Conservation (phyloP, 768 basidiomycete species). For the Pilatotrama ljubarskyi region DNA sequence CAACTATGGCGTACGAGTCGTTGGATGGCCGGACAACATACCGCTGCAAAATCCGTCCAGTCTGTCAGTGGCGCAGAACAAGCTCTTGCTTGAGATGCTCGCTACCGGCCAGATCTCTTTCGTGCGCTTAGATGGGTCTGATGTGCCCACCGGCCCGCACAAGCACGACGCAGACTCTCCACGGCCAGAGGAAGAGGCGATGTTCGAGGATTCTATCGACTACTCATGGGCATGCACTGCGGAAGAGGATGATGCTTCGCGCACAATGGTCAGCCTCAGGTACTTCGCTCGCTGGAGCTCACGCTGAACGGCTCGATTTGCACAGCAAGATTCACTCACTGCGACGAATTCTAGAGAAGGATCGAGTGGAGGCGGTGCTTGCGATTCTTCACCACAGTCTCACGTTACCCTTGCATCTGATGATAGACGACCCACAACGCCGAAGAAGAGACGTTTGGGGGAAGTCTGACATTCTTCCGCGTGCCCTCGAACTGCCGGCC, state of each 20-base stretch:
- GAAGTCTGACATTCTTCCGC: neutral
- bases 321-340: neutral
- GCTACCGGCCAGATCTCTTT: constrained; percentile 51
- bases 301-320: neutral
- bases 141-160: neutral
- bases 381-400: neutral
- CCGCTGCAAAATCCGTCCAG: constrained; percentile 64
- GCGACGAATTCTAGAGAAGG: neutral
- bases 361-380: no score
- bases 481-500: no score
- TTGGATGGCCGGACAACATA: constrained; percentile 64
- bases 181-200: constrained; percentile 3
- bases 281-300: neutral
- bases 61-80: constrained; percentile 56
- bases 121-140: constrained; percentile 8
- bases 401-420: neutral
- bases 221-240: constrained; percentile 16
- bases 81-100: constrained; percentile 49
- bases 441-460: constrained; percentile 1
- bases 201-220: constrained; percentile 20
- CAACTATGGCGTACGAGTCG: constrained; percentile 56
- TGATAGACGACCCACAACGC: neutral
- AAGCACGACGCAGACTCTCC: neutral
- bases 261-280: neutral
- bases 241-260: neutral